A percentile compares a stretch with the other conserved stretches of the same genome.
Conservation (phyloP, 148 eudicot genomes). For the Arbutus unedo region DNA sequence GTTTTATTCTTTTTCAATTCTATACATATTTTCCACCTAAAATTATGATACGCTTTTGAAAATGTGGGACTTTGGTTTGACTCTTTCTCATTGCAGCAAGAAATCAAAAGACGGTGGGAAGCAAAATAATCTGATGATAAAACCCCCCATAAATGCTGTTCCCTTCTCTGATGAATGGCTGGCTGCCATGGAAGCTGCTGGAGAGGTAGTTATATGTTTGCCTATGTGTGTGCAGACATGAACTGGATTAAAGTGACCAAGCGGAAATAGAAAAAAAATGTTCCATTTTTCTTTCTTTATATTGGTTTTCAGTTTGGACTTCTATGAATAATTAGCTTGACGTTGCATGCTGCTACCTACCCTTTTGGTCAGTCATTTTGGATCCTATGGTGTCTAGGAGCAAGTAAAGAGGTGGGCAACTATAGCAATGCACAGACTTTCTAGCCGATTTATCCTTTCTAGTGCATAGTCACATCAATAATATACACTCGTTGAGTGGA, state of each 20-base stretch:
- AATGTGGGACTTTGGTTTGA: neutral
- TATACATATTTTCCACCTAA: constrained; percentile 2
- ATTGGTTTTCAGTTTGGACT: neutral
- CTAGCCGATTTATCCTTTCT: neutral
- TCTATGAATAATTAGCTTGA: neutral
- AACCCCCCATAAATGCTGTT: constrained; percentile 53
- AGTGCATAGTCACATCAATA: neutral
- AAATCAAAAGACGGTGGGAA: constrained; percentile 30
- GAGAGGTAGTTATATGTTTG: constrained; percentile 61
- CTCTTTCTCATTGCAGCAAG: constrained; percentile 39
- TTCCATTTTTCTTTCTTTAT: neutral
- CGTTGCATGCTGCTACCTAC: neutral
- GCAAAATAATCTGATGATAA: constrained; percentile 19
- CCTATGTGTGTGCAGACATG: neutral
- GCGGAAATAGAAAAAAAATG: neutral
- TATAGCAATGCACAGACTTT: neutral
- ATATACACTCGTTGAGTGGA: neutral
- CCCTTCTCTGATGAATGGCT: constrained; percentile 99
- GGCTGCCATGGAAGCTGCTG: constrained; percentile 96
- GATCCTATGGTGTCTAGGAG: neutral
- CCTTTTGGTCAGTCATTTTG: neutral
- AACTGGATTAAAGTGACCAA: neutral
- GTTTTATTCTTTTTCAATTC: neutral
- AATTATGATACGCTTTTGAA: neutral
- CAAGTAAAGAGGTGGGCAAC: neutral